Base-by-base conservation (phyloP, 768 basidiomycete genomes). In the Boletus sp. region DNA sequence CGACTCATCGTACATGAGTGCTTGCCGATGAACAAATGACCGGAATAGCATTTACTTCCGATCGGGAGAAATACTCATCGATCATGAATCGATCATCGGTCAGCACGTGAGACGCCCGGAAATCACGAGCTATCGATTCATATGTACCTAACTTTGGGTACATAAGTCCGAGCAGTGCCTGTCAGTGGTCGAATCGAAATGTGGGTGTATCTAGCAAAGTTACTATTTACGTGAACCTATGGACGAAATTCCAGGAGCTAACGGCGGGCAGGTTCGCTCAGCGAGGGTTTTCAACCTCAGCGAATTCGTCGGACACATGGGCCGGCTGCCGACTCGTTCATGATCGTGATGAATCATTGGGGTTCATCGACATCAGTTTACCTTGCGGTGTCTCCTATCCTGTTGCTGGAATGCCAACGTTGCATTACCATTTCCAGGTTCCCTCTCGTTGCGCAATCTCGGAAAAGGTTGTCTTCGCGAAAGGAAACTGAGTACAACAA, bases 251-350 rank as follows among this genome's bases (percentile, higher is more conserved):
- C 29, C 29, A 28, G 24, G 32, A 17, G 7, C 32, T 33, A 30
- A 28, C 33, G 10, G 15, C 18, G 44, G 48, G 17, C 49, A 10
- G 1, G n/a, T 20, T 54, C 18, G n/a, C 15, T 29, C n/a, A n/a
- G n/a, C n/a, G 37, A 33, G 4, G 37, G 20, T 46, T 56, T 56
- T 61, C 44, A 42, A 28, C 36, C 41, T 20, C 53, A 24, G 46
- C 46, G 48, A 35, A 12, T 24, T n/a, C 30, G 14, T 15, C 4
- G 7, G 15, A 17, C 11, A 37, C 9, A 24, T 9, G 20, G 28
- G 3, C 10, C n/a, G 32, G 20, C 39, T 11, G 4, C 15, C 20
- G 10, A 28, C 10, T n/a, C 4, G 18, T 52, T 29, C 29, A 7
- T 29, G n/a, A 24, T 24, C 24, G 3, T 24, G 24, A 24, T 24